Base-by-base conservation (phyloP, 1,284 basidiomycete species). In the Ganoderma multipileum region DNA sequence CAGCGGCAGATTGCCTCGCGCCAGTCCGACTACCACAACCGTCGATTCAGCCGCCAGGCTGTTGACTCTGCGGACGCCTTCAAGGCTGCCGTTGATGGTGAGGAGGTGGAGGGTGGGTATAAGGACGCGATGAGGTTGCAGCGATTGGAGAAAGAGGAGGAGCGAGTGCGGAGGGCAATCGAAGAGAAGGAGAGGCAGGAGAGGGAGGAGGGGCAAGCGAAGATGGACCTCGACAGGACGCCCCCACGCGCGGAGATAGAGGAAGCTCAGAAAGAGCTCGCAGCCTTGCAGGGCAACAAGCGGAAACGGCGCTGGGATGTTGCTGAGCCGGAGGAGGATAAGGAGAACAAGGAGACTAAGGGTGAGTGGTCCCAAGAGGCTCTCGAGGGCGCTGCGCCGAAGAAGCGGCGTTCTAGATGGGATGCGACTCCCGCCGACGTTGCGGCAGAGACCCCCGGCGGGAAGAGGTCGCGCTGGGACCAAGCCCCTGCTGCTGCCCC, bases 51-150 rank as follows among this genome's bases (percentile, higher is more conserved):
- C 76, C 90, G 96, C 61, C 87, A 91, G 71, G 93, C 90, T 28
- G 85, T 91, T 73, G 91, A 93, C 63, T 92, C 91, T 71, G 87
- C 87, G 14, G 95, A 96, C 82, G 93, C 92, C 0, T 96, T 96
- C 77, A 84, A 89, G 71, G 82, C 87, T 33, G 82, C 76, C 1
- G 89, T 87, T 61, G 89, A 91, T 55, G 92, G 89, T 0, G 84
- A 84, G 68, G 89, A 87, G 23, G 88, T 89, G 8, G 94, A 96
- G 77, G 95, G 95, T 66, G 94, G 94, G 7, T 99, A 99, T 81
- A 96, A 95, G 79, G 97, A 99, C 77, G 95, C 96, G 26, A 99
- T 99, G 98, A 87, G 96, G 73, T 81, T 97, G 75, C 89, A 94
- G 69, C 91, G 92, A 78, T 81, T 99, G 77, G 97, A 99, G 85